A percentile compares a stretch with the other conserved stretches of the same genome.
These are phyloP conservation scores for Neoscytalidium dimidiatum DNA, from an alignment of 2,329 filamentous ascomycete genomes.

Conservation along the genomic window DNA sequence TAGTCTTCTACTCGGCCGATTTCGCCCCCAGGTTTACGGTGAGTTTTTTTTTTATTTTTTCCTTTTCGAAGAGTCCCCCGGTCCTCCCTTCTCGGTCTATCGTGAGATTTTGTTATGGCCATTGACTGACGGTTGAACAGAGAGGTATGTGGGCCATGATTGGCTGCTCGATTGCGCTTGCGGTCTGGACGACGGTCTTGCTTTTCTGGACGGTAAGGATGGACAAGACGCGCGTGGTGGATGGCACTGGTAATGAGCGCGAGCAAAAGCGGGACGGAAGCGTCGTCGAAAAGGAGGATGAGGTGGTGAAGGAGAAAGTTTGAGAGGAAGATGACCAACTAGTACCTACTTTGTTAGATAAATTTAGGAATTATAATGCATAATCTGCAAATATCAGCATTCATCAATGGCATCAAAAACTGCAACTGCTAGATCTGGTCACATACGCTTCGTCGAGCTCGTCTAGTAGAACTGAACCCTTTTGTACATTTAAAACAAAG, in stretches of 20 bases:
- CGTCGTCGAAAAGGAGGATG: conserved; percentile 28
- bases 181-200: conserved; percentile 60
- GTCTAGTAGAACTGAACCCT: too few relatives aligned
- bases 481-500: too few relatives aligned
- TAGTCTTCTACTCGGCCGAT: conserved; percentile 69
- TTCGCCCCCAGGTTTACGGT: conserved; percentile 67
- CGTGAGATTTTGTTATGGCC: too few relatives aligned
- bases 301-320: conserved; percentile 11
- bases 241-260: neutral
- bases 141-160: conserved; percentile 77
- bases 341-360: too few relatives aligned
- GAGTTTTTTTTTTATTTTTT: conserved; percentile 31
- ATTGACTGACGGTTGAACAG: conserved; percentile 35
- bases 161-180: conserved; percentile 60
- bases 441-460: too few relatives aligned
- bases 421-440: too few relatives aligned
- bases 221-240: neutral
- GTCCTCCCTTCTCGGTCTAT: too few relatives aligned
- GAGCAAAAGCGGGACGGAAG: conserved; percentile 23
- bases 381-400: too few relatives aligned
- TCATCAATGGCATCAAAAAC: too few relatives aligned
- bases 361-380: neutral
- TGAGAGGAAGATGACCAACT: neutral
- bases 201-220: conserved; percentile 41
- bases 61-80: too few relatives aligned